Base-by-base conservation (phyloP, 192 early-diverging fungal species). In the Coemansia sp. region DNA sequence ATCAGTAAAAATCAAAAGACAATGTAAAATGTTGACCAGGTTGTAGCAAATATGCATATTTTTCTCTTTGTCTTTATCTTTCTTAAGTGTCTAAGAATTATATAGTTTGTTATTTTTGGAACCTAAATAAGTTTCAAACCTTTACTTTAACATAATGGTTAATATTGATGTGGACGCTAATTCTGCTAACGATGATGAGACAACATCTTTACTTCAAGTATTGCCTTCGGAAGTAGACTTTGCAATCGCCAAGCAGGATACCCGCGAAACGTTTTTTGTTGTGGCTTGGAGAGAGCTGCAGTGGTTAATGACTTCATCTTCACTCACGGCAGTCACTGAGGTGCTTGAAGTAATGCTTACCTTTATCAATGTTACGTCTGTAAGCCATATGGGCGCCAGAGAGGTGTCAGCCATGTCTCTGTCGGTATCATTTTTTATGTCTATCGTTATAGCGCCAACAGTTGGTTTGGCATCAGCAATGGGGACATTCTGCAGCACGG, bases 391-490 rank as follows among this genome's bases (percentile, higher is more conserved):
- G 21, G 83, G 74, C 5, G 64, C 74, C 7, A 53, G 56, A 72
- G 82, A 88, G 69, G 69, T 90, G 47, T 85, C 87, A 7, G 86
- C 88, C 0, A 82, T 87, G 19, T 83, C 90, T 0, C 64, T 90
- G 18, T 82, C 84, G 1, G 79, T 86, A 19, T 87, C 76, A 87
- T 84, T 60, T 55, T 54, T 19, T 49, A 67, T 31, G 2, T 47
- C 60, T 18, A 52, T 75, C 62, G 85, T 87, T 1, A 62, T 90
- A 23, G 88, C 83, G 2, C 82, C 84, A 28, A 83, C 82, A 1
- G 81, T 26, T 30, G 90, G 90, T 24, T 49, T 88, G 80, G 2
- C 58, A 22, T 90, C 1, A n/a, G n/a, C n/a, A n/a, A n/a, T n/a
- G n/a, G n/a, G n/a, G n/a, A n/a, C n/a, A n/a, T n/a, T n/a, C n/a